Evolutionary conservation across 2,329 filamentous ascomycete genomes (phyloP).

Genomic region (Aureobasidium zeae): DNA sequence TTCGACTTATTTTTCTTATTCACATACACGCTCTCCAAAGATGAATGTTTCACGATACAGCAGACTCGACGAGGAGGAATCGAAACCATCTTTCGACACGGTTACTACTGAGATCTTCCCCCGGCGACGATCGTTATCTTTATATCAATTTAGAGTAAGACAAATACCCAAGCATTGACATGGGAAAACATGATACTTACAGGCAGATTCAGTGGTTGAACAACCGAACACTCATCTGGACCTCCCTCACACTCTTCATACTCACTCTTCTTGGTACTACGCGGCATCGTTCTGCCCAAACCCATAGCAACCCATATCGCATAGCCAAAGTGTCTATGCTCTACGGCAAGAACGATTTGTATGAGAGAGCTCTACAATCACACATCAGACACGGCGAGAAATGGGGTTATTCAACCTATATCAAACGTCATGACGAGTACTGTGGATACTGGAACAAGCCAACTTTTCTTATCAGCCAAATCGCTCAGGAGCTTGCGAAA

Average conservation of each 20-base stretch:
- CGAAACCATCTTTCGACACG: conserved; percentile 7
- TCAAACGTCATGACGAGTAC: conserved; percentile 19
- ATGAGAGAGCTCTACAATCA: conserved; percentile 27
- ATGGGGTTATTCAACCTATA: conserved; percentile 27
- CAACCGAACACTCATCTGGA: background rate
- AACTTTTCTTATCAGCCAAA: conserved; percentile 23
- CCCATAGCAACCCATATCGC: background rate
- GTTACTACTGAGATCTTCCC: background rate
- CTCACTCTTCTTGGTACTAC: background rate
- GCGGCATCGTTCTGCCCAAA: background rate
- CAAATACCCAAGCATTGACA: too few relatives aligned
- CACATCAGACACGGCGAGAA: conserved; percentile 28
- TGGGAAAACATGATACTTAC: background rate
- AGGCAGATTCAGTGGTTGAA: background rate
- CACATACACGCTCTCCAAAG: too few relatives aligned
- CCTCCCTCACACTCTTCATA: background rate
- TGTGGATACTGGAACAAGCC: conserved; percentile 31
- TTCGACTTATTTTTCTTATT: too few relatives aligned
- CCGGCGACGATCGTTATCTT: background rate
- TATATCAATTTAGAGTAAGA: background rate
- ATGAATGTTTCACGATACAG: background rate
- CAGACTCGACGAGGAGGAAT: background rate
- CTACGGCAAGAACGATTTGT: conserved; percentile 21
- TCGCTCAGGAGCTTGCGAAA: conserved; percentile 26
- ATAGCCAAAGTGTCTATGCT: conserved; percentile 16